A percentile compares a stretch with the other conserved stretches of the same genome.
These are phyloP conservation scores for Aspergillus carlsbadensis DNA, from an alignment of 495 filamentous ascomycete species.

Conservation along the genomic window DNA sequence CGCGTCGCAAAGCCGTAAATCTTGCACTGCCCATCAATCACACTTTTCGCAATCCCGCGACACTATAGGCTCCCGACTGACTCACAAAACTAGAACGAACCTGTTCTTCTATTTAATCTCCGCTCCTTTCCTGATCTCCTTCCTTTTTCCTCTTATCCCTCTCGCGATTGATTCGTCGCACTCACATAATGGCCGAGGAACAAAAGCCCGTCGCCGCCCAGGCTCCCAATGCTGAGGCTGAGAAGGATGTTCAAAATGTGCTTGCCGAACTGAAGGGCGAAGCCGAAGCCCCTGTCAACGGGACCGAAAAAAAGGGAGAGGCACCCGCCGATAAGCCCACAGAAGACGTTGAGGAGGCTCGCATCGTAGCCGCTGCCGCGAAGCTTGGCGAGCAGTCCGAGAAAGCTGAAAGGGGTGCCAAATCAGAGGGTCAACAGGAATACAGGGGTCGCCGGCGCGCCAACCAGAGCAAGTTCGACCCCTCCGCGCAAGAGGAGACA, in stretches of 20 bases:
- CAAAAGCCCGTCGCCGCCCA: slow-evolving; percentile 31
- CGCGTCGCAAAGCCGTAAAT: neutral
- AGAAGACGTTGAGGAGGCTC: slow-evolving; percentile 43
- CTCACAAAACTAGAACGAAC: neutral
- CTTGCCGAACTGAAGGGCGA: slow-evolving; percentile 49
- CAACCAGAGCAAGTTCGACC: slow-evolving; percentile 64
- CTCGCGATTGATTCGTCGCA: neutral
- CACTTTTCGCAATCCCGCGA: neutral
- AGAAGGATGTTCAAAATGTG: slow-evolving; percentile 48
- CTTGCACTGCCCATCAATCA: neutral
- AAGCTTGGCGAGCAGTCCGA: slow-evolving; percentile 47
- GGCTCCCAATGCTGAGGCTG: slow-evolving; percentile 41
- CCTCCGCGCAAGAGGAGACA: slow-evolving; percentile 57
- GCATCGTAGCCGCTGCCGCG: slow-evolving; percentile 44
- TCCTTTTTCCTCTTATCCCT: neutral
- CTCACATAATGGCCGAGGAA: slow-evolving; percentile 39
- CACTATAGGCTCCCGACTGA: slow-evolving; percentile 7
- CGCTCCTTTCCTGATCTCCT: neutral
- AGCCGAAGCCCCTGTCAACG: slow-evolving; percentile 20
- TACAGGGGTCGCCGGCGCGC: slow-evolving; percentile 18
- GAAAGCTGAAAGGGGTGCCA: slow-evolving; percentile 27
- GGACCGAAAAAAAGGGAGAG: slow-evolving; percentile 28
- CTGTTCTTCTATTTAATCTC: neutral
- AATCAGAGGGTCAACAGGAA: slow-evolving; percentile 5
- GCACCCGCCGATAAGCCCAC: slow-evolving; percentile 28